A percentile compares a stretch with the other conserved stretches of the same genome.
Evolutionary conservation across 257 asterid species (phyloP).

Genomic region (Petrea volubilis): DNA sequence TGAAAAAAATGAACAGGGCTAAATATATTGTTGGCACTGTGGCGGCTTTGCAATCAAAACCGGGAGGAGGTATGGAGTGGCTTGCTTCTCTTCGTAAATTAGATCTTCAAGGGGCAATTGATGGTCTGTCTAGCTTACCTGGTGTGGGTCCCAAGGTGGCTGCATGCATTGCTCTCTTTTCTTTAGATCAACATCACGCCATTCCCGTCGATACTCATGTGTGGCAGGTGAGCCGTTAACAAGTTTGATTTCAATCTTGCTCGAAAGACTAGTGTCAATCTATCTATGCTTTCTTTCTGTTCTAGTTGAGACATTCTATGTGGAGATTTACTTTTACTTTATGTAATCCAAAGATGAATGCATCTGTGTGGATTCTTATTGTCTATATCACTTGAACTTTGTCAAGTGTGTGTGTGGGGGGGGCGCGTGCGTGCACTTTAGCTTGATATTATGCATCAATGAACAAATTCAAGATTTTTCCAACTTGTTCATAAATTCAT

Average conservation of each 20-base stretch:
- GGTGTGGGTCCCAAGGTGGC: constrained; percentile 99
- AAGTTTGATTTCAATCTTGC: neutral
- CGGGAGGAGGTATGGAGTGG: constrained; percentile 86
- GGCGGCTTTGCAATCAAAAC: constrained; percentile 73
- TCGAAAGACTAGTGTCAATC: neutral
- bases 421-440: too few relatives aligned
- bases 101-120: constrained; percentile 71
- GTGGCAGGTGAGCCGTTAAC: constrained; percentile 71
- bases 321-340: neutral
- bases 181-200: constrained; percentile 94
- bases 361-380: neutral
- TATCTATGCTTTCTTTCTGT: neutral
- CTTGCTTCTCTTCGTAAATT: constrained; percentile 77
- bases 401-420: too few relatives aligned
- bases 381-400: neutral
- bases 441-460: neutral
- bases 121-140: constrained; percentile 65
- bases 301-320: neutral
- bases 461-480: neutral
- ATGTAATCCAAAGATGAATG: neutral
- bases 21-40: constrained; percentile 88
- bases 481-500: neutral
- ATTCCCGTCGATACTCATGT: constrained; percentile 98
- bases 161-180: constrained; percentile 91
- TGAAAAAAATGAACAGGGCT: constrained; percentile 59